Evolutionary conservation across 805 yeast genomes (phyloP), one percentile per base, ranked within the genome.

Genomic region (Yarrowia sp.): DNA sequence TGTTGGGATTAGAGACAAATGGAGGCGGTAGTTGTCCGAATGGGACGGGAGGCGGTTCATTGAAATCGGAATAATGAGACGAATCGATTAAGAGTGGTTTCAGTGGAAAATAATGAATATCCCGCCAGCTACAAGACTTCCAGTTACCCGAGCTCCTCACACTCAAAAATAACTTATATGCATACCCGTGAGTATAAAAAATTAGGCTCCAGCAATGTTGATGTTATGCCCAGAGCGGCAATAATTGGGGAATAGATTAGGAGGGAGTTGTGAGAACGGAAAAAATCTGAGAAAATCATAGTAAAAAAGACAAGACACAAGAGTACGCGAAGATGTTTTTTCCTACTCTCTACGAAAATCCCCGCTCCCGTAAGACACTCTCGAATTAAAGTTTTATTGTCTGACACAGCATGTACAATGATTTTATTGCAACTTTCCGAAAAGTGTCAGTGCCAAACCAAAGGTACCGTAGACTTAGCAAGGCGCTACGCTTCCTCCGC

Each of bases 161-260:
- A 53, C 61, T 7, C 22, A 42, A 55, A 39, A 55, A 22, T 39
- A 38, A 53, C 35, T 38, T 15, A 31, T 39, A 55, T 39, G 45
- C 61, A 31, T 42, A 55, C 45, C 45, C 61, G 61, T 31, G 48
- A 42, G 48, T 9, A 31, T 31, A 55, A 39, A 42, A 32, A 31
- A 11, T 31, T 39, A 39, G 47, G 36, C 61, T 39, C 36, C 48
- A 55, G 50, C 48, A 28, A 36, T 55, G 61, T 31, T 31, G 50
- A 38, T 35, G 48, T 36, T 48, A 31, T 31, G 41, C 45, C 61
- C 61, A 55, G 48, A 55, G 43, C 50, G 43, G 61, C 35, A 31
- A 39, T 22, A 8, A 39, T 39, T 36, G 35, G 45, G 61, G n/a
- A 10, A 4, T 6, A 14, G n/a, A 22, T 9, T 3, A 17, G 5